A percentile compares a stretch with the other conserved stretches of the same genome.
phyloP scores from a whole-genome alignment of 148 eudicot genomes.

The Fagopyrum homotropicum region DNA sequence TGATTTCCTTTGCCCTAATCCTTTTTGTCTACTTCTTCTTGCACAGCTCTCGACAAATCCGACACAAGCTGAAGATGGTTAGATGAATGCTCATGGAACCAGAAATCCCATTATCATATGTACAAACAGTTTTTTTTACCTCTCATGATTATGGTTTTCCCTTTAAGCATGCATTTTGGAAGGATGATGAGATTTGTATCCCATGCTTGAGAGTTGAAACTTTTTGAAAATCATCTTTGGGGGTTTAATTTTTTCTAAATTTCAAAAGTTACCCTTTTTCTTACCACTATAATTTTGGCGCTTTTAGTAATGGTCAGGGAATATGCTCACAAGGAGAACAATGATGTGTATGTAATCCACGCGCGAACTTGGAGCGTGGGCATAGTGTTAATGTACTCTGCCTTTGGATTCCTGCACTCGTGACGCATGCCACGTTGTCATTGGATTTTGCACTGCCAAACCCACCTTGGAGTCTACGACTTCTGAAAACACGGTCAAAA shows the following conservation, averaged over 20 bases:
- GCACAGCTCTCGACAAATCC: constrained; percentile 55
- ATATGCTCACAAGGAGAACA: background rate
- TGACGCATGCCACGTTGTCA: background rate
- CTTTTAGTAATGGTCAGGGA: background rate
- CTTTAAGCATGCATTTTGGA: background rate
- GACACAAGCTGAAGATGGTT: constrained; percentile 37
- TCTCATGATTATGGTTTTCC: constrained; percentile 10
- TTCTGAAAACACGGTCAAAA: background rate
- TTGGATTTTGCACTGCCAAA: background rate
- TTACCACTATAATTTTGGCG: background rate
- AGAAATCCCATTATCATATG: background rate
- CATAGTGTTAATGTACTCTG: background rate
- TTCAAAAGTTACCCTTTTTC: background rate
- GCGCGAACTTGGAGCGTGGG: background rate
- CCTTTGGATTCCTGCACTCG: constrained; percentile 3
- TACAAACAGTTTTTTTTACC: background rate
- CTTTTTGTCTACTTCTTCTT: background rate
- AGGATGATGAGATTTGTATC: background rate
- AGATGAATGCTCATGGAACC: constrained; percentile 4
- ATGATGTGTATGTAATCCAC: background rate
- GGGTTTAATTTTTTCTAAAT: background rate
- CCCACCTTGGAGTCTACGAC: background rate
- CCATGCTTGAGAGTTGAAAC: background rate
- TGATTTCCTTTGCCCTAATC: background rate
- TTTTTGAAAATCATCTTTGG: no score